Percentiles rank a stretch among this genome's conserved stretches.
These are phyloP conservation scores for Nakaseomyces sp. DNA, from an alignment of 1,139 yeast genomes.

Conservation along the genomic window DNA sequence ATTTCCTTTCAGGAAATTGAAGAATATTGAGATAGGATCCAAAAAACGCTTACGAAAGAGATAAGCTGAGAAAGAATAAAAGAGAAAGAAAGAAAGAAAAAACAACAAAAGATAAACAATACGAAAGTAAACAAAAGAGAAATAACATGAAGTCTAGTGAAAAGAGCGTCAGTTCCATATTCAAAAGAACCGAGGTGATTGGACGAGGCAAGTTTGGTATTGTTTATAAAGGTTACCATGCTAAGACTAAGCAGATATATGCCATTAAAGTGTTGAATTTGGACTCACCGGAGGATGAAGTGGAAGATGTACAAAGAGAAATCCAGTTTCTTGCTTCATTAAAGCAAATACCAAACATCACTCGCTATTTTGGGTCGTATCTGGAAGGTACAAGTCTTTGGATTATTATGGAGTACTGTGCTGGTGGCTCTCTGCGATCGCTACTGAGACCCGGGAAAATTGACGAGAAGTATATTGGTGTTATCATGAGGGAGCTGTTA, in stretches of 20 bases:
- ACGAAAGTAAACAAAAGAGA: no score
- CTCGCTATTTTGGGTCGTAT: conserved; percentile 85
- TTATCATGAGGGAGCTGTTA: conserved; percentile 72
- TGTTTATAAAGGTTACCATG: conserved; percentile 70
- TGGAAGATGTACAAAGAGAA: conserved; percentile 89
- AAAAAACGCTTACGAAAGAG: no score
- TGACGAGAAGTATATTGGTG: conserved; percentile 76
- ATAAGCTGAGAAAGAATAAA: no score
- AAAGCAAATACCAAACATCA: conserved; percentile 79
- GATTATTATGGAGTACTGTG: conserved; percentile 97
- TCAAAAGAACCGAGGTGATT: conserved; percentile 77
- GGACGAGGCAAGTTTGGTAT: conserved; percentile 97
- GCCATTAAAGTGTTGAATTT: conserved; percentile 90
- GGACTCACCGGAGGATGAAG: conserved; percentile 92
- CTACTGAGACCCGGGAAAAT: conserved; percentile 78
- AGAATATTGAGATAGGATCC: no score
- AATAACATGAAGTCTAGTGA: conserved; percentile 4
- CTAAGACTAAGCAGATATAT: conserved; percentile 53
- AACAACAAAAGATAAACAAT: no score
- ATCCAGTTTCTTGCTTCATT: conserved; percentile 77
- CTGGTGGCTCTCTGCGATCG: conserved; percentile 91
- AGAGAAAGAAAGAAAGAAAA: no score
- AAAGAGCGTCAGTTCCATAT: conserved; percentile 35
- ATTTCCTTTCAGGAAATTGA: no score
- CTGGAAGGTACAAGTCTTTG: conserved; percentile 82